These are phyloP conservation scores for Cymbopogon citratus DNA, from an alignment of 176 grass and related monocot species.

Conservation along the genomic window DNA sequence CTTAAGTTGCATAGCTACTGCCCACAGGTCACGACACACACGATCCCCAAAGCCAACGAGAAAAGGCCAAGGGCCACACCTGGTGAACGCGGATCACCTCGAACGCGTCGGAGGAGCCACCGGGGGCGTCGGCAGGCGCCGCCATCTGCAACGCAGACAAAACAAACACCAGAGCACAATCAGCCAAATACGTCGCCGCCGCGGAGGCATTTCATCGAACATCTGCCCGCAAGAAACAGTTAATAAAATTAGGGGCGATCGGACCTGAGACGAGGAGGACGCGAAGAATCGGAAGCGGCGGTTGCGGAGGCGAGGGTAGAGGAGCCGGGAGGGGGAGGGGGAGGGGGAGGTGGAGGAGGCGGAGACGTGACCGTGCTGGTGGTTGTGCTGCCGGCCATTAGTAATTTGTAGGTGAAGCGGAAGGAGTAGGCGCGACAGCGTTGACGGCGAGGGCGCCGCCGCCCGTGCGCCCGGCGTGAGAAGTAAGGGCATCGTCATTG, in stretches of 20 bases:
- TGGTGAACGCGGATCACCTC: constrained; percentile 83
- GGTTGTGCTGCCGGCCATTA: not conserved
- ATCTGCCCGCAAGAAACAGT: not conserved
- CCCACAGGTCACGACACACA: not conserved
- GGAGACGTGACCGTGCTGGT: not conserved
- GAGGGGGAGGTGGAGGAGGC: not conserved
- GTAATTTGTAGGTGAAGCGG: constrained; percentile 30
- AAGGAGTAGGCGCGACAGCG: constrained; percentile 32
- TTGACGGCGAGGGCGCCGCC: constrained; percentile 33
- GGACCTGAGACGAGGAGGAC: constrained; percentile 33
- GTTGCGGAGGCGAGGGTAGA: not conserved
- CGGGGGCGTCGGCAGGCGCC: constrained; percentile 37
- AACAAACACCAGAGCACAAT: not conserved
- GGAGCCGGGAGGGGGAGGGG: not conserved
- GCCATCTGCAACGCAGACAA: constrained; percentile 47
- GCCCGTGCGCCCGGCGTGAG: constrained; percentile 27
- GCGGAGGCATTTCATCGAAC: constrained; percentile 9
- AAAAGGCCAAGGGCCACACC: constrained; percentile 31
- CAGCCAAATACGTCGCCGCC: not conserved
- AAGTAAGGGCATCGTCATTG: constrained; percentile 44
- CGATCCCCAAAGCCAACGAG: not conserved
- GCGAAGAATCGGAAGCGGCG: constrained; percentile 22
- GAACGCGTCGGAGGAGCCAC: constrained; percentile 43
- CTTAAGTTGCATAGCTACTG: not conserved
- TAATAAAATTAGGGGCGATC: not conserved